Evolutionary conservation across 768 basidiomycete species (phyloP), one percentile per base, ranked within the genome.

Genomic region (Boletus rubroflammeus): DNA sequence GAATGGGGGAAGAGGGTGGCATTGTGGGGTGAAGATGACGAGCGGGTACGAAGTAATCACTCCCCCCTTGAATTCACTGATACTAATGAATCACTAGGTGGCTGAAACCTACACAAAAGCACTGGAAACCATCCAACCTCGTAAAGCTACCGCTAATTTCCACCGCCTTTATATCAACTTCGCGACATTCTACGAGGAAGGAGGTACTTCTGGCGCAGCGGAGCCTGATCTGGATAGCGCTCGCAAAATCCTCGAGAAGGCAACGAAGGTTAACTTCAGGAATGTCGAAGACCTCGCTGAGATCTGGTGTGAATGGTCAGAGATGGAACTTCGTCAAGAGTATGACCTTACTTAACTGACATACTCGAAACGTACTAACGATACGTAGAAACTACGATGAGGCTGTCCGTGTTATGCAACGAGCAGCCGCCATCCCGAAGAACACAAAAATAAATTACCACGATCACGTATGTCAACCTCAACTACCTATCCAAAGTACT

Each of bases 1-100:
- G 97, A 99, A 69, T 99, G 97, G 97, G 97, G 98, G 75, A 99
- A 99, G 73, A 78, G 96, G 34, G 83, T 98, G 19, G 95, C 94
- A 2, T 72, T 98, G 26, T 96, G 85, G 81, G 97, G 90, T 3
- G 87, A 94, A 50, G 83, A 97, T 60, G 95, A 99, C 64, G 91
- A 89, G 61, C 96, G 94, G 79, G 94, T 92, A 58, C 15, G 71
- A 26, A 48, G 19, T 13, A 1, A 28, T 34, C 29, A n/a, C 26
- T 13, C 7, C 21, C 28, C 9, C 48, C 14, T 29, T 19, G 49
- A 32, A 31, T 32, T n/a, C 21, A 46, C 47, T 41, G 21, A 51
- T 47, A 31, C 36, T 43, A 25, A 58, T 35, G 39, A 25, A 21
- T 50, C 41, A 28, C 5, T 63, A 93, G 93, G 89, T 96, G 19